phyloP scores from a whole-genome alignment of 164 flowering plant genomes.

The Liriodendron chinense region DNA sequence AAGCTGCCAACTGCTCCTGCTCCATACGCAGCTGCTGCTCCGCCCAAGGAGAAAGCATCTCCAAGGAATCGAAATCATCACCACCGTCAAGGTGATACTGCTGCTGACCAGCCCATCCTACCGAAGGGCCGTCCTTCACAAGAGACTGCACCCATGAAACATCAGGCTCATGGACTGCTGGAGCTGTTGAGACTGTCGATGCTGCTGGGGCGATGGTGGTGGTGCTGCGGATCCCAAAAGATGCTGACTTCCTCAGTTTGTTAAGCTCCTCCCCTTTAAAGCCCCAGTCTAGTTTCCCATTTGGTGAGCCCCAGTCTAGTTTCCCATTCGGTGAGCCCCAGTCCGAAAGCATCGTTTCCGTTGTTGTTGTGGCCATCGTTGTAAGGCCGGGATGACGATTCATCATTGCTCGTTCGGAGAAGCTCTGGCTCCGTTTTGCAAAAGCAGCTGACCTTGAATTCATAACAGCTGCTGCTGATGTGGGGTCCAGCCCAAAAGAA shows the following conservation, averaged over 20 bases:
- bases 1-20: slow-evolving; percentile 87
- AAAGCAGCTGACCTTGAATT: slow-evolving; percentile 56
- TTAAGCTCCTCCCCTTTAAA: slow-evolving; percentile 70
- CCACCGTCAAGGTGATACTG: slow-evolving; percentile 28
- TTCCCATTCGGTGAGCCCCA: slow-evolving; percentile 84
- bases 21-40: slow-evolving; percentile 78
- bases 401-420: slow-evolving; percentile 53
- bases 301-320: slow-evolving; percentile 87
- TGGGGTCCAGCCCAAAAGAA: slow-evolving; percentile 48
- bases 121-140: slow-evolving; percentile 66
- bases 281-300: slow-evolving; percentile 87
- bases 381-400: slow-evolving; percentile 28
- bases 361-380: slow-evolving; percentile 20
- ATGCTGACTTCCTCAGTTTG: slow-evolving; percentile 79
- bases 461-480: slow-evolving; percentile 46
- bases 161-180: slow-evolving; percentile 57
- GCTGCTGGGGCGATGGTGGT: slow-evolving; percentile 1
- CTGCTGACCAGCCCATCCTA: slow-evolving; percentile 20
- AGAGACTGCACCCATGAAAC: slow-evolving; percentile 86
- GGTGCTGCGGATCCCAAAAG: slow-evolving; percentile 60
- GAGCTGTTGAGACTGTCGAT: slow-evolving; percentile 10
- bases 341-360: slow-evolving; percentile 37
- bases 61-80: slow-evolving; percentile 11
- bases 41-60: slow-evolving; percentile 50
- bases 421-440: slow-evolving; percentile 86